Conservation (phyloP, 257 asterid genomes). For the Capsicum rhomboideum region DNA sequence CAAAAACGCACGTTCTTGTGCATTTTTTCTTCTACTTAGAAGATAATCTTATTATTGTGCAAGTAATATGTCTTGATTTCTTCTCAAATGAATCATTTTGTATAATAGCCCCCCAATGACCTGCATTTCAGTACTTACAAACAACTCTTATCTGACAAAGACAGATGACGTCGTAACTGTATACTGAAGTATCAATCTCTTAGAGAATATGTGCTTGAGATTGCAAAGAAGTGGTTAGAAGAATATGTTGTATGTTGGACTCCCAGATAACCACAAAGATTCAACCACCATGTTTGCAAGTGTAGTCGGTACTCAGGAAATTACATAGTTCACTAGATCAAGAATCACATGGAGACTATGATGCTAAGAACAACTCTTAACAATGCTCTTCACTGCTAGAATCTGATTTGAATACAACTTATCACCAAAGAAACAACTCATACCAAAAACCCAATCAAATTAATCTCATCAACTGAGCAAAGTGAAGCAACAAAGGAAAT, state of each 20-base stretch:
- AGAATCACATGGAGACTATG: slow-evolving; percentile 25
- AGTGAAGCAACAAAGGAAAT: slow-evolving; percentile 28
- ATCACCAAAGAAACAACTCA: slow-evolving; percentile 37
- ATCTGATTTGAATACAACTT: slow-evolving; percentile 24
- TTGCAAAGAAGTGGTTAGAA: slow-evolving; percentile 94
- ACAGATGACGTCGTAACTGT: slow-evolving; percentile 88
- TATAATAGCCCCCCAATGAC: no score
- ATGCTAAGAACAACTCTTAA: slow-evolving; percentile 37
- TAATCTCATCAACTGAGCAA: slow-evolving; percentile 19
- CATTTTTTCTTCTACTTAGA: no score
- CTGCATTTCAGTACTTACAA: slow-evolving; percentile 38
- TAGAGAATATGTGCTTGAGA: slow-evolving; percentile 74
- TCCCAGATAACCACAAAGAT: slow-evolving; percentile 87
- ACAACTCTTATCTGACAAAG: slow-evolving; percentile 61
- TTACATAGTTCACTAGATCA: slow-evolving; percentile 50
- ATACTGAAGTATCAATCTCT: slow-evolving; percentile 59
- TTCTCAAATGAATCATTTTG: no score
- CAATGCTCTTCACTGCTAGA: slow-evolving; percentile 19
- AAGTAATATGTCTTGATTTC: no score
- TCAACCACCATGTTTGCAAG: slow-evolving; percentile 87
- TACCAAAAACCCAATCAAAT: slow-evolving; percentile 20
- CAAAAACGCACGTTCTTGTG: no score
- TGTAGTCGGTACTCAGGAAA: slow-evolving; percentile 86
- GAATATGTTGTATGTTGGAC: slow-evolving; percentile 82
- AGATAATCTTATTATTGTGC: no score